Evolutionary conservation across 208 protist genomes (phyloP), one percentile per base, ranked within the genome.

Genomic region (Leishmania mexicana): DNA sequence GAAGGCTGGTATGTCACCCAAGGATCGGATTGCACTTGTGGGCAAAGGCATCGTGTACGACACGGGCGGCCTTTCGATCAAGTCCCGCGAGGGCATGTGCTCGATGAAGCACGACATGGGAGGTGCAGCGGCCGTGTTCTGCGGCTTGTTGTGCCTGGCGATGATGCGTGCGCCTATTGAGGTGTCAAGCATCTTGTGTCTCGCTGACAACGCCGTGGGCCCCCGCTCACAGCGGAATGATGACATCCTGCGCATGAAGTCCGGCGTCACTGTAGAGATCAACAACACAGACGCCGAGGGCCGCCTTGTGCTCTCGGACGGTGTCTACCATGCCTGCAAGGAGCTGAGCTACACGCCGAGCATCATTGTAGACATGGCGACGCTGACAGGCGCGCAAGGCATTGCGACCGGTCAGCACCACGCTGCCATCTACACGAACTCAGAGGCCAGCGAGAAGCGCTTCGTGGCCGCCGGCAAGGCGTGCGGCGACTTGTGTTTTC

Each of bases 271-370:
- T 21, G 88, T 98, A 28, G 95, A 98, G 84, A 88, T 98, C 74
- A 98, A 98, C 89, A 98, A 98, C 91, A 98, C 96, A 13, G 96
- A 98, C 80, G 96, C 96, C 21, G 96, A 98, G 78, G 96, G 97
- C 31, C 92, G 97, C n/a, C 87, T 98, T 15, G 96, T 98, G 70
- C 90, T 99, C 10, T 88, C 88, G 21, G 97, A 99, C 81, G 97
- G 93, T 45, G 89, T 99, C 42, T 94, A 92, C 82, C 97, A 98
- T 86, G 96, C 95, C 76, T 86, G 83, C 57, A 91, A 93, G 6
- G 80, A 95, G 70, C 92, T 97, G 42, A 76, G 85, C 57, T 94
- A 92, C 82, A 95, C 90, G 49, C 96, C 97, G 11, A 85, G 85
- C 79, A 84, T 94, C 53, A 89, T 99, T 75, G 82, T 99, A 10